phyloP scores from a whole-genome alignment of 192 early-diverging fungal genomes.

The Coemansia sp. region DNA sequence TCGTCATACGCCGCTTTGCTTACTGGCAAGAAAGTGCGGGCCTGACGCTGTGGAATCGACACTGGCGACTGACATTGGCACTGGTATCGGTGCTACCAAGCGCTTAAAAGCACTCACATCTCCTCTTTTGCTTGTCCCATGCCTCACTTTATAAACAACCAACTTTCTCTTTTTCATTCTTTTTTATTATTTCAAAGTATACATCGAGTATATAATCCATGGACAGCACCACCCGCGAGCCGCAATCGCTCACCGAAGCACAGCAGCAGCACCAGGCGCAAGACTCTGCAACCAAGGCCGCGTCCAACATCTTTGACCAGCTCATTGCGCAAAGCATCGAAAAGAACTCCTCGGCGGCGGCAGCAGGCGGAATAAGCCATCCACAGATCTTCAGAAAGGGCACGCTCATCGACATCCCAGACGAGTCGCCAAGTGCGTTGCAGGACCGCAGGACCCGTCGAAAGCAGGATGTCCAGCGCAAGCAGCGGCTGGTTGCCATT shows the following conservation, averaged over 20 bases:
- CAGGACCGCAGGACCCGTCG: conserved; percentile 12
- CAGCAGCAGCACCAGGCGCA: not conserved
- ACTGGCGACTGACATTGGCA: no score
- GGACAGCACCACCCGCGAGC: not conserved
- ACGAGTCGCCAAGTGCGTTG: conserved; percentile 1
- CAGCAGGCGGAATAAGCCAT: conserved; percentile 56
- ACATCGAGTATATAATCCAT: no score
- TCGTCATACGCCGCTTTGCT: no score
- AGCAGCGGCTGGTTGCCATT: conserved; percentile 39
- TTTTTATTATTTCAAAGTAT: not conserved
- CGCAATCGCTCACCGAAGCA: not conserved
- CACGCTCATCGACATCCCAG: conserved; percentile 44
- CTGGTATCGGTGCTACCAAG: no score
- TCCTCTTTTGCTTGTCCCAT: no score
- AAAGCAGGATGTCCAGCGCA: conserved; percentile 5
- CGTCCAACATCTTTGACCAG: conserved; percentile 25
- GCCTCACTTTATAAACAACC: no score
- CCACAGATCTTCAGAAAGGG: conserved; percentile 45
- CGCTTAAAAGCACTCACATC: no score
- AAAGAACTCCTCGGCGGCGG: conserved; percentile 55
- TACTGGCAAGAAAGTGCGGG: no score
- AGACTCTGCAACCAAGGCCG: conserved; percentile 2
- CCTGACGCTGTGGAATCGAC: no score
- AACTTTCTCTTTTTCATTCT: not conserved
- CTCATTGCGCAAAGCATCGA: conserved; percentile 30